Conservation (phyloP, 1,139 yeast genomes). For the Tardiomyces depauwii region DNA sequence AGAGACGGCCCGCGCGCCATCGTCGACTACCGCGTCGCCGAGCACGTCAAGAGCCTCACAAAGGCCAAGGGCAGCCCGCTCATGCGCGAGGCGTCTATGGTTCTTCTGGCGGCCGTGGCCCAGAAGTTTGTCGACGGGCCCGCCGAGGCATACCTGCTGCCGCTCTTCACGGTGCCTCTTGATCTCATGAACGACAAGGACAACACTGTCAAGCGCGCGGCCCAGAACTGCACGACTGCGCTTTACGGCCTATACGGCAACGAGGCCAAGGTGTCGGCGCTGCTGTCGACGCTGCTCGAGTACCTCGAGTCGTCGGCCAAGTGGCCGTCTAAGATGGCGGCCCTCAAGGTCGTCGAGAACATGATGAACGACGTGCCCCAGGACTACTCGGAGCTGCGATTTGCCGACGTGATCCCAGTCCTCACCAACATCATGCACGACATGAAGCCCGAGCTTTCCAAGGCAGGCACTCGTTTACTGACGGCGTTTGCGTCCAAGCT, state of each 20-base stretch:
- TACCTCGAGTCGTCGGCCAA: constrained; percentile 78
- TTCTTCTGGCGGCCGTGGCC: constrained; percentile 59
- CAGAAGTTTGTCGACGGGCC: constrained; percentile 55
- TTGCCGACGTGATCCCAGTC: constrained; percentile 70
- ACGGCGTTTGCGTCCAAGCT: constrained; percentile 65
- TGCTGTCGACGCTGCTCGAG: constrained; percentile 47
- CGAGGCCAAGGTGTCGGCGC: constrained; percentile 67
- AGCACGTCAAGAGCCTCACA: constrained; percentile 49
- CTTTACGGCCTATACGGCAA: constrained; percentile 58
- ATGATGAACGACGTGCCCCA: constrained; percentile 72
- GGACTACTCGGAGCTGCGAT: constrained; percentile 73
- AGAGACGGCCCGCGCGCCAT: constrained; percentile 41
- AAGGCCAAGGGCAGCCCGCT: constrained; percentile 67
- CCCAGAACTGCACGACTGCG: constrained; percentile 44
- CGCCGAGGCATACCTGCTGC: constrained; percentile 66
- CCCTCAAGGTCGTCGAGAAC: constrained; percentile 60
- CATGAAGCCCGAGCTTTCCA: constrained; percentile 91
- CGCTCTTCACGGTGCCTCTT: constrained; percentile 43
- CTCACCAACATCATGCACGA: constrained; percentile 87
- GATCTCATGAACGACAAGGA: constrained; percentile 79
- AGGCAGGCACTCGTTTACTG: constrained; percentile 65
- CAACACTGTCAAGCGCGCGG: constrained; percentile 72
- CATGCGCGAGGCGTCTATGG: constrained; percentile 59
- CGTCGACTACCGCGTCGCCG: constrained; percentile 54
- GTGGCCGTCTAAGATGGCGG: constrained; percentile 86